Conservation (phyloP, 352 stramenopile species). For the Peronospora destructor region DNA sequence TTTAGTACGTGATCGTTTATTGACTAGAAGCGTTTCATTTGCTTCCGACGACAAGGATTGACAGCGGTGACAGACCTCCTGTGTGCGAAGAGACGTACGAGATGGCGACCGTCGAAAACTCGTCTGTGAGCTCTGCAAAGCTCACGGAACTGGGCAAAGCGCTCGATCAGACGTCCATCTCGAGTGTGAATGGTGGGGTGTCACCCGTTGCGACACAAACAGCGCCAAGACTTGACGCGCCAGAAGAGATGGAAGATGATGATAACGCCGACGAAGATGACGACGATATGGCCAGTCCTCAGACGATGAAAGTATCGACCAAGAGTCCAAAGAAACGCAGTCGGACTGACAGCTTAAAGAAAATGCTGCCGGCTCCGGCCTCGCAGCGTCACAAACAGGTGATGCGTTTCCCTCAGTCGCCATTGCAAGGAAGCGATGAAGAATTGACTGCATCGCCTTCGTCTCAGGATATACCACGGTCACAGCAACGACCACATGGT, state of each 20-base stretch:
- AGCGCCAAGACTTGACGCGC: conserved; percentile 2
- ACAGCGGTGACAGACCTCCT: background rate
- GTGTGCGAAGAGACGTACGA: conserved; percentile 15
- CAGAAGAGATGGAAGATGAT: conserved; percentile 8
- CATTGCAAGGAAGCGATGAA: conserved; percentile 18
- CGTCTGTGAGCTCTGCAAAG: conserved; percentile 44
- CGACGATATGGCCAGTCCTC: background rate
- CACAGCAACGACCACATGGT: conserved; percentile 24
- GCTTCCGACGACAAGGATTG: conserved; percentile 3
- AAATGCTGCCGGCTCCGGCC: conserved; percentile 52
- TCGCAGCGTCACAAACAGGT: conserved; percentile 64
- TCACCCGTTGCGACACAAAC: conserved; percentile 18
- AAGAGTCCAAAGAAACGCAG: conserved; percentile 79
- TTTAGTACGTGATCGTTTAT: background rate
- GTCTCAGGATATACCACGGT: conserved; percentile 6
- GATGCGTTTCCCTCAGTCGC: conserved; percentile 16
- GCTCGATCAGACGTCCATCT: conserved; percentile 70
- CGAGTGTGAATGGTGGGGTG: conserved; percentile 15
- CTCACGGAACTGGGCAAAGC: conserved; percentile 72
- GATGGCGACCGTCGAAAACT: conserved; percentile 31
- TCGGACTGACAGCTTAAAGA: conserved; percentile 82
- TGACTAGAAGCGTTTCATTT: background rate
- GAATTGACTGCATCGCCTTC: conserved; percentile 23
- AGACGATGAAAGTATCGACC: conserved; percentile 21
- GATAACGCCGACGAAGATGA: background rate